Evolutionary conservation across 2,329 filamentous ascomycete genomes (phyloP), one percentile per base, ranked within the genome.

Genomic region (Coniochaeta sp.): DNA sequence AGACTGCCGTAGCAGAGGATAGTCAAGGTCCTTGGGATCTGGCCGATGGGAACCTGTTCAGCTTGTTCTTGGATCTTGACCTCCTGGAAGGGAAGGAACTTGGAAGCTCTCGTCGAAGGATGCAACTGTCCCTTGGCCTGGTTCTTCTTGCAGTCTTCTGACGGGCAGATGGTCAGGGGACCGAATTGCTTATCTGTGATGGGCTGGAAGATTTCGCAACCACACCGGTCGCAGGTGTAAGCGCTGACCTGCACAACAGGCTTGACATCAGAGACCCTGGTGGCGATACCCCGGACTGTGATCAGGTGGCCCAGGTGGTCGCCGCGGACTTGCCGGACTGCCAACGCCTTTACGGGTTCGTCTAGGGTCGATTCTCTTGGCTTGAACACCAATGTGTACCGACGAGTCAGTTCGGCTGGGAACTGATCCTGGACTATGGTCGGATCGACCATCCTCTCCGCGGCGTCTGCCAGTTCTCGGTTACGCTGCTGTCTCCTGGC

Each of bases 31-130:
- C 95, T 86, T 34, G 95, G 95, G 68, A 99, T 99, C 72, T 99
- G 95, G 57, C 95, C 95, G 64, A 99, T 96, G 8, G 95, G 95
- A 0, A 99, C 95, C 74, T 99, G 95, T 72, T 99, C 95, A n/a
- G 95, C 92, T 86, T 98, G 91, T 73, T 99, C 95, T 75, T 99
- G 95, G 60, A 99, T 92, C 78, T 98, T 98, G 75, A 98, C 87
- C 75, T 99, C 95, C 74, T 99, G 95, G 79, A 99, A 99, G 3
- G 95, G 92, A 69, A 96, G 78, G 71, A 98, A 99, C 70, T 98
- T 99, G 58, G 93, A 97, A 0, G 93, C 95, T 68, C 95, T 85
- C n/a, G 93, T 96, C 0, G 93, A 97, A 40, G 96, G 86, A 73
- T 96, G 93, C 42, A 99, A 83, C 73, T 97, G 91, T 19, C 95